A percentile compares a stretch with the other conserved stretches of the same genome.
Conservation (phyloP, 2,329 filamentous ascomycete genomes). For the Arthrobotrys megalospora region DNA sequence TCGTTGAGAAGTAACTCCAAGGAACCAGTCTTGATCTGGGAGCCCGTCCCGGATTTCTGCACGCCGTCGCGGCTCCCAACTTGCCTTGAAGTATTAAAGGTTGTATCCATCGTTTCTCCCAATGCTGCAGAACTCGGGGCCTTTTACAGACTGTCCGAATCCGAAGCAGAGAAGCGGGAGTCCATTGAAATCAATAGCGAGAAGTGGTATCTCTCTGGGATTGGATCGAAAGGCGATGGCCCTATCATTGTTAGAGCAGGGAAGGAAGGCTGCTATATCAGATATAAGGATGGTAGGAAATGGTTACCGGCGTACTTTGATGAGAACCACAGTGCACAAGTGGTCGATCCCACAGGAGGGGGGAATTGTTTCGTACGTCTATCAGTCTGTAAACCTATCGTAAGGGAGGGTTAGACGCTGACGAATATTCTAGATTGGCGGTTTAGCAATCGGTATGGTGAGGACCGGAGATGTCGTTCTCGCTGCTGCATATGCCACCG, state of each 20-base stretch:
- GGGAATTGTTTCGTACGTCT: constrained; percentile 86
- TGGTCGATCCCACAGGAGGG: constrained; percentile 93
- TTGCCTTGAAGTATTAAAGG: constrained; percentile 69
- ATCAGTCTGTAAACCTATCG: not conserved
- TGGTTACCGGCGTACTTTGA: constrained; percentile 86
- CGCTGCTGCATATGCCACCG: constrained; percentile 82
- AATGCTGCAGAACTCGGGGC: constrained; percentile 91
- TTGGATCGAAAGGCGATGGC: constrained; percentile 65
- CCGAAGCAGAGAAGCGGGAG: constrained; percentile 66
- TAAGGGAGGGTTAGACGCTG: constrained; percentile 34
- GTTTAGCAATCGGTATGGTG: constrained; percentile 74
- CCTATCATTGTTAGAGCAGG: constrained; percentile 79
- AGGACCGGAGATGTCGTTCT: constrained; percentile 74
- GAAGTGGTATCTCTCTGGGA: constrained; percentile 66
- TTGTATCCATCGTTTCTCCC: constrained; percentile 78
- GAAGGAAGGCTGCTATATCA: constrained; percentile 75
- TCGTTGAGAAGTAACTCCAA: constrained; percentile 20
- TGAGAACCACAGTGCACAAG: constrained; percentile 68
- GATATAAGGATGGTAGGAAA: constrained; percentile 72
- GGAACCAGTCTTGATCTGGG: constrained; percentile 83
- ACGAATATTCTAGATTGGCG: constrained; percentile 68
- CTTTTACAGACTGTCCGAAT: constrained; percentile 77
- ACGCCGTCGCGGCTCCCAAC: constrained; percentile 75
- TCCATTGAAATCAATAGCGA: constrained; percentile 68
- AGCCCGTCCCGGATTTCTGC: constrained; percentile 92